Evolutionary conservation across 805 yeast genomes (phyloP).

Genomic region (Candida krabiensis): DNA sequence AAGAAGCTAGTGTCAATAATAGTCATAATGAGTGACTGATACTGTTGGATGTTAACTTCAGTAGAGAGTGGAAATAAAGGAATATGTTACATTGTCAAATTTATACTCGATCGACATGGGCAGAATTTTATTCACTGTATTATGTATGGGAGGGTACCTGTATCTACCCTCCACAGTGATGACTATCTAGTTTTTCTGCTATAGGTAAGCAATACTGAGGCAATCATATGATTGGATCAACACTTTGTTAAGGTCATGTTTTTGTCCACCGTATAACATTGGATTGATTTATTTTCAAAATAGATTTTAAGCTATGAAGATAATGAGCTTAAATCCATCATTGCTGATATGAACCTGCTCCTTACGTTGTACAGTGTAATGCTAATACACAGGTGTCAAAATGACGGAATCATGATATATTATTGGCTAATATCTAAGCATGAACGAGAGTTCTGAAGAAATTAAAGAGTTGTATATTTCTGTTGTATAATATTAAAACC

Average conservation of each 20-base stretch:
- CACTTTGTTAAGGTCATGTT: too few species aligned
- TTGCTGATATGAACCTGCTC: slow-evolving; percentile 55
- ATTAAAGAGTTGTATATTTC: slow-evolving; percentile 7
- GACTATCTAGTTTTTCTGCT: too few species aligned
- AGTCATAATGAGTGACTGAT: slow-evolving; percentile 64
- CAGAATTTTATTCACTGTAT: slow-evolving; percentile 53
- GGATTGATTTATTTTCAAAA: slow-evolving; percentile 71
- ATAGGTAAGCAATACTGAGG: too few species aligned
- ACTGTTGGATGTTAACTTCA: slow-evolving; percentile 59
- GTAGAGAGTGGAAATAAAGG: slow-evolving; percentile 65
- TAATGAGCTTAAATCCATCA: slow-evolving; percentile 48
- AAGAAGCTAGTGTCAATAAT: slow-evolving; percentile 59
- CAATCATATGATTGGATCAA: too few species aligned
- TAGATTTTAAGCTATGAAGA: slow-evolving; percentile 56
- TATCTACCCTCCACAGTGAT: too few species aligned
- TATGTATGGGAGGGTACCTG: too few species aligned
- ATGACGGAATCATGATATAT: slow-evolving; percentile 31
- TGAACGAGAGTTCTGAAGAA: slow-evolving; percentile 30
- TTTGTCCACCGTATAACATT: too few species aligned
- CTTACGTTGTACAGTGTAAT: slow-evolving; percentile 56
- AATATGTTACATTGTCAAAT: slow-evolving; percentile 51
- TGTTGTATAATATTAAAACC: slow-evolving; percentile 49
- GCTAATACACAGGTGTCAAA: slow-evolving; percentile 47
- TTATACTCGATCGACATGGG: slow-evolving; percentile 57
- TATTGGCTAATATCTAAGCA: slow-evolving; percentile 39